Evolutionary conservation across 164 flowering plant genomes (phyloP).

Genomic region (Buxus sempervirens): DNA sequence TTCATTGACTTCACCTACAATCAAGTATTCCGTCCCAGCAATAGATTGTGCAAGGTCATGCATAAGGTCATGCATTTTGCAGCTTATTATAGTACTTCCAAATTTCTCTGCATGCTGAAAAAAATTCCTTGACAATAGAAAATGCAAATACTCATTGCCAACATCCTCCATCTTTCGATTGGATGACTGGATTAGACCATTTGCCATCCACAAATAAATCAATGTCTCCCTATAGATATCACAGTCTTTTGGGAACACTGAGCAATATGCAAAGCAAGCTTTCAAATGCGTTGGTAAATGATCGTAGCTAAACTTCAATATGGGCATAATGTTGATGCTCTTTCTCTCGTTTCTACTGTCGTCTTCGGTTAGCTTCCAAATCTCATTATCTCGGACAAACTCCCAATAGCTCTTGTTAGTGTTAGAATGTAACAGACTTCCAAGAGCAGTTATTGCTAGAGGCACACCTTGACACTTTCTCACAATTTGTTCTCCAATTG

Average conservation of each 20-base stretch:
- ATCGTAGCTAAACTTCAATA: slow-evolving; percentile 17
- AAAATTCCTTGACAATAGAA: slow-evolving; percentile 8
- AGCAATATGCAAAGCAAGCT: slow-evolving; percentile 19
- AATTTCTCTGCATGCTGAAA: slow-evolving; percentile 6
- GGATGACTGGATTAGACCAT: not conserved
- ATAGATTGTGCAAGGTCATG: slow-evolving; percentile 16
- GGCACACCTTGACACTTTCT: not conserved
- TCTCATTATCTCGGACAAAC: slow-evolving; percentile 13
- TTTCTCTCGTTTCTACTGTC: not conserved
- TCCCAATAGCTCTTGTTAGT: not conserved
- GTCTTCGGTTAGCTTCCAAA: slow-evolving; percentile 11
- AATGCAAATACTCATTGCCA: slow-evolving; percentile 6
- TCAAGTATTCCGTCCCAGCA: not conserved
- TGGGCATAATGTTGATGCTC: slow-evolving; percentile 7
- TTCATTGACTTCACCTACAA: not conserved
- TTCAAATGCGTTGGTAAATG: slow-evolving; percentile 11
- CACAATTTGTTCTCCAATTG: not conserved
- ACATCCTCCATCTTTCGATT: not conserved
- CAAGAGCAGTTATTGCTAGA: not conserved
- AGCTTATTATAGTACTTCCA: not conserved
- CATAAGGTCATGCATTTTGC: slow-evolving; percentile 23
- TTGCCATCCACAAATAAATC: slow-evolving; percentile 15
- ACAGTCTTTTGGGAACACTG: slow-evolving; percentile 11
- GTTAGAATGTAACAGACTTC: not conserved
- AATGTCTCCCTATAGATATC: slow-evolving; percentile 8